A percentile compares a stretch with the other conserved stretches of the same genome.
phyloP scores from a whole-genome alignment of 108 stramenopile species.

The Schizochytrium sp. region DNA sequence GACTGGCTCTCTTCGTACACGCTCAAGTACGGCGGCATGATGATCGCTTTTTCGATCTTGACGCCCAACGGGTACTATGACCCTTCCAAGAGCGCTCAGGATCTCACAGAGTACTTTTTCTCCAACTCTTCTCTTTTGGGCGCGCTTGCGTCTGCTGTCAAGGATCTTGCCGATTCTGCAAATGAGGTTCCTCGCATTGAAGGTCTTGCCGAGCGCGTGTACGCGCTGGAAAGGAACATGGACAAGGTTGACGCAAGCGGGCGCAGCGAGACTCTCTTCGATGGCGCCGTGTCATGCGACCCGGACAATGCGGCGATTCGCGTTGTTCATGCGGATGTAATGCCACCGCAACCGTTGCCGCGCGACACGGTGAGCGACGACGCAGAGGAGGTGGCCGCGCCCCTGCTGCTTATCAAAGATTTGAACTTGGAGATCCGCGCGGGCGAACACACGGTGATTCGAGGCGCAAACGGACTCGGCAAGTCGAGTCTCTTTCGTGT shows the following conservation, averaged over 20 bases:
- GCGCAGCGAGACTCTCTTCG: not conserved
- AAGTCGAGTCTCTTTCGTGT: slow-evolving; percentile 29
- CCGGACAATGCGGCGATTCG: not conserved
- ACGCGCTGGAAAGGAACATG: slow-evolving; percentile 27
- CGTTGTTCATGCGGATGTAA: slow-evolving; percentile 23
- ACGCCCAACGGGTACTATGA: slow-evolving; percentile 20
- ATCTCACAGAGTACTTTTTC: slow-evolving; percentile 20
- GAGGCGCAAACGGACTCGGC: slow-evolving; percentile 35
- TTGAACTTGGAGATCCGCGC: slow-evolving; percentile 27
- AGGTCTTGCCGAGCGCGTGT: slow-evolving; percentile 31
- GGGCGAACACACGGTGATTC: slow-evolving; percentile 28
- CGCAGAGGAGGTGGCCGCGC: not conserved
- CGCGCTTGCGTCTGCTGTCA: not conserved
- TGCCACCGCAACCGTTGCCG: slow-evolving; percentile 11
- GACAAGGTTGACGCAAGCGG: not conserved
- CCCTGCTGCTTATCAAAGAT: slow-evolving; percentile 16
- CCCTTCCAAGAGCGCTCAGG: not conserved
- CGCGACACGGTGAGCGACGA: not conserved
- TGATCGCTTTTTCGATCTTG: slow-evolving; percentile 29
- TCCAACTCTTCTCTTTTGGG: slow-evolving; percentile 30
- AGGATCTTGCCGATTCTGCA: not conserved
- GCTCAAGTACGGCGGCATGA: slow-evolving; percentile 33
- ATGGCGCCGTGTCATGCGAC: not conserved
- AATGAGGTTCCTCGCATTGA: not conserved
- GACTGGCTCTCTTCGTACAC: slow-evolving; percentile 22